Percentiles rank a stretch among this genome's conserved stretches.
These are phyloP conservation scores for Ceratobasidium sp. DNA, from an alignment of 1,284 basidiomycete species.

Conservation along the genomic window DNA sequence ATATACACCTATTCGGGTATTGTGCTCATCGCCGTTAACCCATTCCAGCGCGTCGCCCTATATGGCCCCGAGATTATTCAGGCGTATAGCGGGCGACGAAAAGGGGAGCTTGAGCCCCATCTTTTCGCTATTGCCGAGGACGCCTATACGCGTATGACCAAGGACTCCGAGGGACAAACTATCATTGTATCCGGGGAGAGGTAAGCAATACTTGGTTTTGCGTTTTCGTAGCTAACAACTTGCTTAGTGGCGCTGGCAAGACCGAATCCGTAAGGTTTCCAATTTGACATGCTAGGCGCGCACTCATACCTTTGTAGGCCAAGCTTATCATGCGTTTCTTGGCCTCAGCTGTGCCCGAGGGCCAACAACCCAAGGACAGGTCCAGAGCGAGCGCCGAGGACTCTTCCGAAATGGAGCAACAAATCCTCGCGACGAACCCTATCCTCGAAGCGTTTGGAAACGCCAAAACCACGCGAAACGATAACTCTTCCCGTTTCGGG, in stretches of 20 bases:
- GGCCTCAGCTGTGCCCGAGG: conserved; percentile 83
- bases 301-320: conserved; percentile 67
- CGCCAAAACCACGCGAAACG: conserved; percentile 98
- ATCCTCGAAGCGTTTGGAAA: conserved; percentile 98
- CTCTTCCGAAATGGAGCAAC: conserved; percentile 91
- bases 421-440: too few relatives aligned
- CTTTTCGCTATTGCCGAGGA: conserved; percentile 99
- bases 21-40: conserved; percentile 97
- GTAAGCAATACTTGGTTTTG: conserved; percentile 59
- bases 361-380: conserved; percentile 68
- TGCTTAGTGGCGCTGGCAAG: conserved; percentile 93
- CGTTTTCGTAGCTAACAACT: conserved; percentile 53
- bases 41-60: conserved; percentile 92
- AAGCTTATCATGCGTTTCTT: conserved; percentile 99
- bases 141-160: conserved; percentile 97
- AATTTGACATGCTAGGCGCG: conserved; percentile 15
- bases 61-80: conserved; percentile 98
- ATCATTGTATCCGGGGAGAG: conserved; percentile 99
- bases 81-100: conserved; percentile 59
- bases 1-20: conserved; percentile 99
- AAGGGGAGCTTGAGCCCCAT: conserved; percentile 96
- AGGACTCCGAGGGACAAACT: conserved; percentile 95
- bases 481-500: conserved; percentile 98
- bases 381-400: conserved; percentile 81
- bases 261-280: conserved; percentile 85